A percentile compares a stretch with the other conserved stretches of the same genome.
These are phyloP conservation scores for Symmetrospora coprosmae DNA, from an alignment of 768 basidiomycete species.

Conservation along the genomic window DNA sequence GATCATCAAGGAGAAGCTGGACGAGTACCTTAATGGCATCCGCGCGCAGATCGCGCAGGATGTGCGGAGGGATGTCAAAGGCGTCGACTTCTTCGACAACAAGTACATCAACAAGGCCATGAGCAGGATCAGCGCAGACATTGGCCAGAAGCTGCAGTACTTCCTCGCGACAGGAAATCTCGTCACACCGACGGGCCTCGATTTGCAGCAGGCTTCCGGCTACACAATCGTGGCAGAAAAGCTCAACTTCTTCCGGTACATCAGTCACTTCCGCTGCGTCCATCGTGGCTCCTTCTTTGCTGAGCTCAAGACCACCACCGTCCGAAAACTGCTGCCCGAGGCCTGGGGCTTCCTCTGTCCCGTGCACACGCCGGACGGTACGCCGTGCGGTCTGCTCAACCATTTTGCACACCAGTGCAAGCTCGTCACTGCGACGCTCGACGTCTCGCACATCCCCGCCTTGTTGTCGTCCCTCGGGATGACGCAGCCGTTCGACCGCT, in stretches of 20 bases:
- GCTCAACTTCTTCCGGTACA: constrained; percentile 94
- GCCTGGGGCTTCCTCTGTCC: constrained; percentile 99
- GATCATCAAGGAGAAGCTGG: constrained; percentile 95
- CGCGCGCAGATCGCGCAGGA: constrained; percentile 56
- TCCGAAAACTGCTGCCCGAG: constrained; percentile 89
- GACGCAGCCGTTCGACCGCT: constrained; percentile 71
- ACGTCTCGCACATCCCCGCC: constrained; percentile 54
- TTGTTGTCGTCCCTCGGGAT: constrained; percentile 80
- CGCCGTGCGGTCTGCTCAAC: constrained; percentile 93
- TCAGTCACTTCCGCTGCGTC: constrained; percentile 94
- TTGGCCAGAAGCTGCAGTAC: constrained; percentile 75
- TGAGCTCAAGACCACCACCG: constrained; percentile 92
- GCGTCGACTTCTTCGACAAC: constrained; percentile 76
- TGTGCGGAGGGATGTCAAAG: constrained; percentile 55
- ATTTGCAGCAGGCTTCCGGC: constrained; percentile 93
- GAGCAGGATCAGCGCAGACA: constrained; percentile 70
- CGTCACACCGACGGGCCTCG: constrained; percentile 83
- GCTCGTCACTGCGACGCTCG: constrained; percentile 62
- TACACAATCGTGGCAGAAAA: constrained; percentile 99
- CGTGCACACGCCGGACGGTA: constrained; percentile 95
- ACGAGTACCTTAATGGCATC: constrained; percentile 58
- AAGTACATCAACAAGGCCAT: constrained; percentile 65
- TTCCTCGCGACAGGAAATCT: constrained; percentile 97
- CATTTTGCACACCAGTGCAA: constrained; percentile 88
- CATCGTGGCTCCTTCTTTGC: constrained; percentile 99